Evolutionary conservation across 2,329 filamentous ascomycete species (phyloP), one percentile per base, ranked within the genome.

Genomic region (Aspergillus tubingensis): DNA sequence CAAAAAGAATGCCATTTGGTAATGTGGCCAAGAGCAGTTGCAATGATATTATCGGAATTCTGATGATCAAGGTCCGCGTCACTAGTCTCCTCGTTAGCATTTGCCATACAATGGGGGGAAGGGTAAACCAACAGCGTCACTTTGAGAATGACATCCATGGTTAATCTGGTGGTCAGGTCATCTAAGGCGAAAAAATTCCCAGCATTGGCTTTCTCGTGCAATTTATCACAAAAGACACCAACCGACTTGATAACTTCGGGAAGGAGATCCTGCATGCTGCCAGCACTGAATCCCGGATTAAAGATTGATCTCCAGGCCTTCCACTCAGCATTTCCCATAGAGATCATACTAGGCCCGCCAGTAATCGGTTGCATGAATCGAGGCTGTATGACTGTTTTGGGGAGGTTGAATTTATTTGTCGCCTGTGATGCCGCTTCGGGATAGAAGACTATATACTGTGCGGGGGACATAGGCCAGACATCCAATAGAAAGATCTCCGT

Each of bases 221-320:
- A n/a, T 25, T 58, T 32, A 6, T 54, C 49, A 13, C 54, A 50
- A 19, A 58, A 61, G 0, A 61, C 59, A 7, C n/a, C n/a, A 5
- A 51, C 59, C 8, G 56, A 56, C 7, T 58, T 50, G 5, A 47
- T 27, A n/a, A 61, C 53, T 3, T 39, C 19, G 0, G 59, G 54
- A 8, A 51, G 49, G 3, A 58, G 47, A 13, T 56, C 59, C n/a
- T 50, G 52, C 41, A 61, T 36, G 23, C 51, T 58, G 0, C 25
- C 23, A 1, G 55, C 48, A 15, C 52, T 61, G 21, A 61, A 61
- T 0, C 59, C 59, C 2, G 54, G 59, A 15, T 61, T 58, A 5
- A 61, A 58, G 30, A 61, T 10, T 8, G 54, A 55, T 8, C 59
- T n/a, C 55, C 59, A 58, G 3, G 41, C 48, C 25, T 61, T 61